Base-by-base conservation (phyloP, 371 early-diverging fungal genomes). In the Parasitella parasitica region DNA sequence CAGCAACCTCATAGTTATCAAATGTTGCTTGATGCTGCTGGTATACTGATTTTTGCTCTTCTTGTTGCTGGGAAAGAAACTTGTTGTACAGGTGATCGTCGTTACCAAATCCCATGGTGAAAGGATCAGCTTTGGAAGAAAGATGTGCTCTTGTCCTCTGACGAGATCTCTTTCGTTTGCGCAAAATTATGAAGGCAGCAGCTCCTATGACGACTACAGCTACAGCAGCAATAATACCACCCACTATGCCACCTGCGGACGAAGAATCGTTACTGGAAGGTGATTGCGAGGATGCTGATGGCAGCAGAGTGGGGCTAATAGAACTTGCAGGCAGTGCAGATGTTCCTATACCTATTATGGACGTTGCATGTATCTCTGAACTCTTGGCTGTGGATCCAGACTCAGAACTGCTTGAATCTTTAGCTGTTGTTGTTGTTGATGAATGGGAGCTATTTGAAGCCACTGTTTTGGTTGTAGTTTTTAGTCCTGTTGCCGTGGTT, bases 181-280 rank as follows among this genome's bases (percentile, higher is more conserved):
- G 72, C 52, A 64, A 64, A 13, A 66, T 26, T 26, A 77, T 52
- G 50, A 77, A 59, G 2, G 71, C 78, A 20, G 65, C 46, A 18
- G 34, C 71, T 3, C 69, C 63, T 6, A 59, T 64, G 8, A 65
- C 58, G 5, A 64, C 32, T 20, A 70, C 50, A 6, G 39, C 64
- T 3, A 68, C 71, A 4, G 71, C 76, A 2, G 63, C 78, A 12
- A 54, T 55, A 38, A 75, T 70, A 22, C 73, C 78, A 49, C 78
- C 78, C 28, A 77, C 64, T 15, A 64, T 53, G 13, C 60, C 60
- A 18, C 59, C 59, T 8, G 59, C 48, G 6, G 32, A 32, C 3
- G 32, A 46, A 12, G 46, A 46, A 22, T 24, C 46, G 2, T 24
- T 24, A 11, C 24, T 46, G 9, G 46, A 24, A 2, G 46, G 11